These are phyloP conservation scores for Azolla pinnata DNA, from an alignment of 75 land plant genomes.

Conservation along the genomic window DNA sequence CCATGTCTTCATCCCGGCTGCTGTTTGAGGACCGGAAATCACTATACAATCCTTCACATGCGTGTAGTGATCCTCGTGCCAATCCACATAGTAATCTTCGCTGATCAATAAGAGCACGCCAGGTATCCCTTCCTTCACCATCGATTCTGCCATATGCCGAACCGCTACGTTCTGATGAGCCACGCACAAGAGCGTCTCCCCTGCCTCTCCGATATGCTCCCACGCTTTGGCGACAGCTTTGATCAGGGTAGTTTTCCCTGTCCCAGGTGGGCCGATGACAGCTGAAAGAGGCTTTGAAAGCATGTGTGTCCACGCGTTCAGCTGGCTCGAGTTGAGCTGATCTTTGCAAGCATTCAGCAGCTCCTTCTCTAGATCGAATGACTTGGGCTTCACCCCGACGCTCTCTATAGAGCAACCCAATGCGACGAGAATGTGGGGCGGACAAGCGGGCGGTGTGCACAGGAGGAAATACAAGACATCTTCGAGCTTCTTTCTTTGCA, in stretches of 20 bases:
- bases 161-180: slow-evolving; percentile 9
- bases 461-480: slow-evolving; percentile 7
- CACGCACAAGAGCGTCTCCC: slow-evolving; percentile 3
- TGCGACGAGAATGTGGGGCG: slow-evolving; percentile 7
- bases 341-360: neutral
- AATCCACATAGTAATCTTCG: slow-evolving; percentile 9
- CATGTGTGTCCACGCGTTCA: neutral
- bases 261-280: slow-evolving; percentile 95
- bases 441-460: slow-evolving; percentile 5
- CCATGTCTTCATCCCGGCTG: slow-evolving; percentile 7
- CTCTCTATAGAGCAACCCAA: slow-evolving; percentile 4
- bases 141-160: slow-evolving; percentile 6
- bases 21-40: slow-evolving; percentile 5
- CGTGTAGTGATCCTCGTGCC: slow-evolving; percentile 7
- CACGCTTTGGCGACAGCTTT: slow-evolving; percentile 11
- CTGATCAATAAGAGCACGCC: slow-evolving; percentile 4
- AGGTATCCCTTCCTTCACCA: slow-evolving; percentile 6
- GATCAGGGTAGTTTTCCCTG: slow-evolving; percentile 90
- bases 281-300: slow-evolving; percentile 5
- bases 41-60: slow-evolving; percentile 6
- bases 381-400: slow-evolving; percentile 6
- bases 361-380: neutral
- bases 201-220: slow-evolving; percentile 6
- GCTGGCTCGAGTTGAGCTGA: neutral
- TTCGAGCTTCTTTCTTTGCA: slow-evolving; percentile 3